Conservation (phyloP, 1,284 basidiomycete species). For the Leccinum cinnamomeum region DNA sequence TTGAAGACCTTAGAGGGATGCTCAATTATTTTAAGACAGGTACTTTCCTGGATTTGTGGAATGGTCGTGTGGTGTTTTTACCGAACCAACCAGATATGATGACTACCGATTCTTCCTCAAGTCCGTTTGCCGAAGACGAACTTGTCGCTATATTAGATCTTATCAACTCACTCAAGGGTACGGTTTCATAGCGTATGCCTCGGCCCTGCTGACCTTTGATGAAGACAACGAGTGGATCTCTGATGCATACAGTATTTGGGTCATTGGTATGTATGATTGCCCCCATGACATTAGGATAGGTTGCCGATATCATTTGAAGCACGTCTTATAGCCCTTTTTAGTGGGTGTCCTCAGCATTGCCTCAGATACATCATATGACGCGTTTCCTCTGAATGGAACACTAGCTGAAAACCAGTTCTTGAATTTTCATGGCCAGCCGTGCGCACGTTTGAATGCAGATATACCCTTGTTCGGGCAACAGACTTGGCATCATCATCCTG, state of each 20-base stretch:
- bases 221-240: constrained; percentile 9
- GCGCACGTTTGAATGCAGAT: constrained; percentile 19
- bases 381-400: neutral
- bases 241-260: constrained; percentile 17
- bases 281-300: no score
- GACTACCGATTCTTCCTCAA: constrained; percentile 23
- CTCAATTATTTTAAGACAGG: constrained; percentile 20
- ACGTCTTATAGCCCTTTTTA: no score
- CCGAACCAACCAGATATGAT: constrained; percentile 16
- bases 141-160: constrained; percentile 14
- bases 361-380: neutral
- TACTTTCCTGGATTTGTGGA: neutral
- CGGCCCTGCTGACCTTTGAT: constrained; percentile 1
- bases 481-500: constrained; percentile 7
- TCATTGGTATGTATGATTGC: constrained; percentile 17
- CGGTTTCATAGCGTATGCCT: no score
- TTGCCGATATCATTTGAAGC: no score
- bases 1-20: constrained; percentile 21
- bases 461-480: constrained; percentile 9
- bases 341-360: no score
- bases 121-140: constrained; percentile 17
- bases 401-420: constrained; percentile 17
- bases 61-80: neutral
- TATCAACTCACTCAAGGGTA: constrained; percentile 19
- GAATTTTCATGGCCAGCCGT: constrained; percentile 16